These are phyloP conservation scores for Rhynchosporium agropyri DNA, from an alignment of 2,329 filamentous ascomycete genomes.

Conservation along the genomic window DNA sequence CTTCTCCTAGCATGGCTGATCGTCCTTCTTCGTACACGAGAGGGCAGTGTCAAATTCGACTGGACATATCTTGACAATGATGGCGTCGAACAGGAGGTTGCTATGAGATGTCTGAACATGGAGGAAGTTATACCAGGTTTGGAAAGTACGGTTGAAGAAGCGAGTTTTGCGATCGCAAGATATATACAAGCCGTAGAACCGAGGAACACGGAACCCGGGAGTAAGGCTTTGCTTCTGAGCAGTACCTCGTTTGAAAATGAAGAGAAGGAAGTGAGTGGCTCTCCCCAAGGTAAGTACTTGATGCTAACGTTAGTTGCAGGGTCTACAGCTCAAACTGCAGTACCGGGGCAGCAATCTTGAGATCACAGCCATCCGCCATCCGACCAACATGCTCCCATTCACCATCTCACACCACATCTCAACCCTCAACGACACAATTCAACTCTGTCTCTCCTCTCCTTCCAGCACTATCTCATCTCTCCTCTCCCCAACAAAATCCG, in stretches of 20 bases:
- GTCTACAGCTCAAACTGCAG: slow-evolving; percentile 8
- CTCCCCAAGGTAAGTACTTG: too few species aligned
- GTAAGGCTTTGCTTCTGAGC: slow-evolving; percentile 26
- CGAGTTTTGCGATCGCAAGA: slow-evolving; percentile 38
- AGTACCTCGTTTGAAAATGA: slow-evolving; percentile 27
- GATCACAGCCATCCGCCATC: slow-evolving; percentile 48
- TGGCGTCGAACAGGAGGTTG: slow-evolving; percentile 27
- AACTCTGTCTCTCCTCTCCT: slow-evolving; percentile 41
- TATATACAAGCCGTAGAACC: slow-evolving; percentile 30
- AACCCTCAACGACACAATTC: slow-evolving; percentile 47
- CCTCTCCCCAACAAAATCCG: slow-evolving; percentile 44
- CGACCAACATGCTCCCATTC: slow-evolving; percentile 40
- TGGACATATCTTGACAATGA: slow-evolving; percentile 42
- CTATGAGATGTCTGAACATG: slow-evolving; percentile 37
- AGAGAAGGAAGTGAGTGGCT: slow-evolving; percentile 37
- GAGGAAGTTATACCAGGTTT: slow-evolving; percentile 43
- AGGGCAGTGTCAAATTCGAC: slow-evolving; percentile 46
- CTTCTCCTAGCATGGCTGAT: slow-evolving; percentile 50
- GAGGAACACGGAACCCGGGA: slow-evolving; percentile 1
- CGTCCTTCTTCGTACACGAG: slow-evolving; percentile 47
- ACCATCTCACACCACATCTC: slow-evolving; percentile 49
- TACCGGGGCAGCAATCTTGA: slow-evolving; percentile 35
- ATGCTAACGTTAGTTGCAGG: background rate
- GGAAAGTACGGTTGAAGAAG: slow-evolving; percentile 40
- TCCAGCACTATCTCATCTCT: slow-evolving; percentile 41